Base-by-base conservation (phyloP, 208 protist species). In the Acanthamoeba triangularis region DNA sequence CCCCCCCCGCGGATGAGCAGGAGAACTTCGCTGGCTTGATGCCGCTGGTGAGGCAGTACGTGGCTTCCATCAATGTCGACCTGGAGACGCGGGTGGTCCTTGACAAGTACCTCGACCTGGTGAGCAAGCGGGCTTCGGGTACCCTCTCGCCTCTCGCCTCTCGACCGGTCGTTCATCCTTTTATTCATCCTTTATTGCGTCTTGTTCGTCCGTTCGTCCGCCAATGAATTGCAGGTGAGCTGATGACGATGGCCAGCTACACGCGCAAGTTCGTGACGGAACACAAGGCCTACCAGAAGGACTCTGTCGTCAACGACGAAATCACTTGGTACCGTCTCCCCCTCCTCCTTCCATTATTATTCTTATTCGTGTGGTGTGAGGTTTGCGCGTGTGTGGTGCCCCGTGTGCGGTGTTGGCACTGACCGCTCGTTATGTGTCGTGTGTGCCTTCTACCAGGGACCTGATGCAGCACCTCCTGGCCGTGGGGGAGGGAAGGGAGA, bases 221-320 rank as follows among this genome's bases (percentile, higher is more conserved):
- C n/a, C n/a, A n/a, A n/a, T n/a, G n/a, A n/a, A n/a, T n/a, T 35
- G 23, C 20, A 94, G 97, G 97, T n/a, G 84, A 98, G 84, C 98
- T 99, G 56, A 96, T 98, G 25, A 99, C 99, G 2, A 96, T 98
- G 10, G 99, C 99, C 37, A 96, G 97, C 87, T 99, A 98, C 96
- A 97, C 99, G 52, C 98, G 99, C 44, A 90, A 99, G 20, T 99
- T 99, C 97, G 98, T 99, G 13, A 84, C 96, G 47, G 84, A 97
- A 72, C 99, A 99, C 96, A 98, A 98, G 23, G 98, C 98, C 47
- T 99, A 99, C 96, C 97, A 98, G 59, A 95, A 99, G 18, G 99
- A 99, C 98, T 99, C 99, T 0, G 97, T 99, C 16, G 97, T 99
- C 37, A 98, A 96, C 11, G 96, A 98, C 47, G 92, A 96, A 20